These are phyloP conservation scores for Phyllosticta citrichinensis DNA, from an alignment of 2,329 filamentous ascomycete species.

Conservation along the genomic window DNA sequence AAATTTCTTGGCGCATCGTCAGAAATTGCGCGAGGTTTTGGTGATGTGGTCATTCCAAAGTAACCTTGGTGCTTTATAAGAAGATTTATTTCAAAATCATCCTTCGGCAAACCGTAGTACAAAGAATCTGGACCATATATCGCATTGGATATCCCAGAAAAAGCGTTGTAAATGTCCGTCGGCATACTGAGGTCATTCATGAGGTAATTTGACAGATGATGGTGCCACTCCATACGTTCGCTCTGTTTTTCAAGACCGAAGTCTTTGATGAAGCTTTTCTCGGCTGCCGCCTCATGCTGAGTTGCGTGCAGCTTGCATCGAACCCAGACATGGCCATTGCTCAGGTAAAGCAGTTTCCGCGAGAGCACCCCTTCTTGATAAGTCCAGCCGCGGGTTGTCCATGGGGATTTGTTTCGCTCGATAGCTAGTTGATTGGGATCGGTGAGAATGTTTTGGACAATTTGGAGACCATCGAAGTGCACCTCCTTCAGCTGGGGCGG, in stretches of 20 bases:
- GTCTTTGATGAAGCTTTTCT: background rate
- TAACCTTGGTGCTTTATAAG: too few species aligned
- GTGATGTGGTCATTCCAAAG: too few species aligned
- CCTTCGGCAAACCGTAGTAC: background rate
- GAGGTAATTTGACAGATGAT: background rate
- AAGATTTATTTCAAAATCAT: too few species aligned
- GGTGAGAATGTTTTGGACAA: too few species aligned
- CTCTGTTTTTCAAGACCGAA: background rate
- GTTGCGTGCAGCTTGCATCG: background rate
- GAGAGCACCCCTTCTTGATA: conserved; percentile 1
- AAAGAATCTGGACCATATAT: background rate
- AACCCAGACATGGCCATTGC: background rate
- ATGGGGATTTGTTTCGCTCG: background rate
- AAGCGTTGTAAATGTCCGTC: conserved; percentile 3
- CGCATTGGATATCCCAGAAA: background rate
- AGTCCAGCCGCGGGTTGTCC: conserved; percentile 1
- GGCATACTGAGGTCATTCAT: background rate
- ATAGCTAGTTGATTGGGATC: too few species aligned
- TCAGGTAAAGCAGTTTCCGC: background rate
- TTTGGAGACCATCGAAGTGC: too few species aligned
- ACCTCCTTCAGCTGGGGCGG: too few species aligned
- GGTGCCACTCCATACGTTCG: background rate
- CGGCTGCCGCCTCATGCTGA: background rate
- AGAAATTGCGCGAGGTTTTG: too few species aligned
- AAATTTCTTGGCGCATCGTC: background rate